Evolutionary conservation across 176 grass and related monocot genomes (phyloP), one percentile per base, ranked within the genome.

Genomic region (Chloris gayana): DNA sequence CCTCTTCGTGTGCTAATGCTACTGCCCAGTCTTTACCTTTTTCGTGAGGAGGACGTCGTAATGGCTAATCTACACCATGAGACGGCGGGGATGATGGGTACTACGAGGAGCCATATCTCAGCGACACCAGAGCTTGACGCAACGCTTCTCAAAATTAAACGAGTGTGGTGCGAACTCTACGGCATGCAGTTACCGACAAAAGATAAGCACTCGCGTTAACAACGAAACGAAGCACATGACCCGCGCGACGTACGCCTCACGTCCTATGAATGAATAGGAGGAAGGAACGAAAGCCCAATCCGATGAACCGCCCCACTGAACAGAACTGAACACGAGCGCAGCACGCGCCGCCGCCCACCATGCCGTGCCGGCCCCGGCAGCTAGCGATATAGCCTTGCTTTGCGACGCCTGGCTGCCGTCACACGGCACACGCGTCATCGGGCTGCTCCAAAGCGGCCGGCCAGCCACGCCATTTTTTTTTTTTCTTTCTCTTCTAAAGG

Each of bases 341-440:
- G 34, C 66, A 58, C 54, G 54, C 50, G 54, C 54, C 22, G 54
- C 54, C 54, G 22, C 22, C 54, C 57, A 27, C 24, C 57, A 27
- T 24, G 24, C 57, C n/a, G 57, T n/a, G 24, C 59, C 26, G 26
- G 26, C 59, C 11, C 59, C 25, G 1, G 25, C 62, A 12, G 13
- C 29, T 49, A 8, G 5, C 5, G 17, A 17, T 17, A 17, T 50
- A 32, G 29, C 61, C 29, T 30, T 12, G 18, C 70, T n/a, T 12
- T 7, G 70, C 70, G 18, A 56, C 71, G 70, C 29, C 49, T 6
- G 49, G 46, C 27, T 14, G 71, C 49, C 51, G 72, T 58, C 72
- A 75, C 72, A 21, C 70, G 9, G 8, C 69, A 24, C 69, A 32
- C 18, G 71, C 71, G 49, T 30, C 71, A 74, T 74, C 31, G 71